Evolutionary conservation across 169 alveolate genomes (phyloP).

Genomic region (Plasmodium gonderi): DNA sequence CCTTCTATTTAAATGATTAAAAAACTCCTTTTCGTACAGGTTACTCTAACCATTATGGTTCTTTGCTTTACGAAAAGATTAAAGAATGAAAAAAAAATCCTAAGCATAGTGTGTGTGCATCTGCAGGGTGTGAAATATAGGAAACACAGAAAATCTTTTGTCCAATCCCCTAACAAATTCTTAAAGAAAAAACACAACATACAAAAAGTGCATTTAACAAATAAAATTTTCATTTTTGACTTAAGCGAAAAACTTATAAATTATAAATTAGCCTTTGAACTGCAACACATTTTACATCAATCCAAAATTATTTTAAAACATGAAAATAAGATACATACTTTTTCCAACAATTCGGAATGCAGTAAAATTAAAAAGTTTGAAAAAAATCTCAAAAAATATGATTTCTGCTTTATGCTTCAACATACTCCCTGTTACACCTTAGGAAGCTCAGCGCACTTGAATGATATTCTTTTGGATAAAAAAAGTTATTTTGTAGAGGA

Average conservation of each 20-base stretch:
- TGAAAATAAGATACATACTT: not conserved
- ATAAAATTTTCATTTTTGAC: conserved; percentile 57
- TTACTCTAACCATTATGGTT: conserved; percentile 10
- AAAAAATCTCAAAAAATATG: conserved; percentile 64
- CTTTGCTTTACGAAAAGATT: conserved; percentile 3
- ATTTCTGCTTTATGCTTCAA: conserved; percentile 78
- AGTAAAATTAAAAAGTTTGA: conserved; percentile 26
- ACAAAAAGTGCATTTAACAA: not conserved
- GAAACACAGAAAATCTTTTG: not conserved
- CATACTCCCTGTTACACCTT: conserved; percentile 80
- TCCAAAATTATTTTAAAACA: conserved; percentile 49
- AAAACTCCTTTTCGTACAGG: conserved; percentile 7
- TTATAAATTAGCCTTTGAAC: conserved; percentile 44
- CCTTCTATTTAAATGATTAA: conserved; percentile 11
- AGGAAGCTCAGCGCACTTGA: conserved; percentile 74
- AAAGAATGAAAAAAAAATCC: conserved; percentile 20
- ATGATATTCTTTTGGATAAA: conserved; percentile 45
- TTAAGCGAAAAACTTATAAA: conserved; percentile 57
- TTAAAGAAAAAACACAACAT: conserved; percentile 1
- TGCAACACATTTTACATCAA: conserved; percentile 42
- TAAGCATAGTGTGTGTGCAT: not conserved
- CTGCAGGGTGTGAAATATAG: not conserved
- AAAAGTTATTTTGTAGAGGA: conserved; percentile 51
- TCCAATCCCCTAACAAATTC: not conserved
- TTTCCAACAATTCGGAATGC: not conserved